A percentile compares a stretch with the other conserved stretches of the same genome.
Conservation (phyloP, 176 grass and related monocot species). For the Lolium multiflorum region DNA sequence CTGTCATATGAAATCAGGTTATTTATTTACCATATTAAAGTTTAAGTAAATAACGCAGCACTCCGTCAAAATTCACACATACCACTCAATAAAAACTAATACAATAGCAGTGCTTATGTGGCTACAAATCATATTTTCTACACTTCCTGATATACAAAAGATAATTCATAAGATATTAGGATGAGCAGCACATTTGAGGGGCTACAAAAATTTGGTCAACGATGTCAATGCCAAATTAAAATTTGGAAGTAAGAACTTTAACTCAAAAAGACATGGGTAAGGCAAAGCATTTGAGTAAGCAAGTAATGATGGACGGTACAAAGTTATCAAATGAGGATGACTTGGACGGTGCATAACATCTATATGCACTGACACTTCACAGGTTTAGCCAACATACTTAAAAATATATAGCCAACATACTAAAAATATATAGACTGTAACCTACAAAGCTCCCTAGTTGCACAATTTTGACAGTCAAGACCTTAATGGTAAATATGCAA, state of each 20-base stretch:
- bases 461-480: slow-evolving; percentile 3
- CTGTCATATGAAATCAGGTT: slow-evolving; percentile 47
- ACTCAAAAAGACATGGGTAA: not conserved
- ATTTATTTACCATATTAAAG: slow-evolving; percentile 37
- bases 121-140: slow-evolving; percentile 29
- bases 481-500: not conserved
- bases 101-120: slow-evolving; percentile 26
- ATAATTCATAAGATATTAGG: slow-evolving; percentile 27
- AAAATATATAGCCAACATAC: slow-evolving; percentile 33
- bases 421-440: slow-evolving; percentile 35
- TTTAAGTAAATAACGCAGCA: not conserved
- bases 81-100: not conserved
- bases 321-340: slow-evolving; percentile 23
- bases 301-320: slow-evolving; percentile 13
- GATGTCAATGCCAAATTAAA: slow-evolving; percentile 4
- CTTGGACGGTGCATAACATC: not conserved
- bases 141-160: slow-evolving; percentile 16
- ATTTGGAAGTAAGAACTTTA: not conserved
- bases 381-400: slow-evolving; percentile 35
- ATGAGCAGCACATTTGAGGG: slow-evolving; percentile 8
- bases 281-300: not conserved
- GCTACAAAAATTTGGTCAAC: not conserved
- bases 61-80: slow-evolving; percentile 3
- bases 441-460: not conserved
- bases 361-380: not conserved